Evolutionary conservation across 2,329 filamentous ascomycete species (phyloP).

Genomic region (Aspergillus niger): DNA sequence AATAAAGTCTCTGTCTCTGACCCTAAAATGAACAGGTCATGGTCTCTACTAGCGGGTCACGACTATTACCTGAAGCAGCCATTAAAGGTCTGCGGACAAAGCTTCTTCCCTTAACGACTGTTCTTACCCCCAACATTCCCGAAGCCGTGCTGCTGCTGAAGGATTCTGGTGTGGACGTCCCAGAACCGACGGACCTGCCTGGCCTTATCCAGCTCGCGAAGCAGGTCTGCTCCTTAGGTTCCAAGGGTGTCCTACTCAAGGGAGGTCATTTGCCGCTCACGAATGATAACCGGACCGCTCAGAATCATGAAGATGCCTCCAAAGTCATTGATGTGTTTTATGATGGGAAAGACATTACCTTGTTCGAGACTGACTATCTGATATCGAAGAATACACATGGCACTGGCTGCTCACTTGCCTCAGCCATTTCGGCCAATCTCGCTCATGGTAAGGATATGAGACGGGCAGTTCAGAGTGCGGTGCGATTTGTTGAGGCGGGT

Average conservation of each 20-base stretch:
- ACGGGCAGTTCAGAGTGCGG: constrained; percentile 57
- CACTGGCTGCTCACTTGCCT: constrained; percentile 91
- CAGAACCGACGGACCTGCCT: constrained; percentile 58
- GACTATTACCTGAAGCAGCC: constrained; percentile 48
- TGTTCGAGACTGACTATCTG: constrained; percentile 71
- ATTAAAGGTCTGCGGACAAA: constrained; percentile 42
- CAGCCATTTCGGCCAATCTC: constrained; percentile 66
- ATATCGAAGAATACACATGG: constrained; percentile 83
- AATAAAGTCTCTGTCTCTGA: constrained; percentile 13
- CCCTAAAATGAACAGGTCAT: constrained; percentile 67
- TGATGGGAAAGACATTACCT: constrained; percentile 59
- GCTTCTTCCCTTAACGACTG: constrained; percentile 47
- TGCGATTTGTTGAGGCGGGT: constrained; percentile 62
- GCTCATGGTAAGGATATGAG: constrained; percentile 52
- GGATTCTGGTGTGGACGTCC: constrained; percentile 38
- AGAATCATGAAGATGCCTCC: constrained; percentile 59
- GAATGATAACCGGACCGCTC: constrained; percentile 61
- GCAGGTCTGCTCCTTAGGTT: constrained; percentile 67
- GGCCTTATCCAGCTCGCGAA: constrained; percentile 71
- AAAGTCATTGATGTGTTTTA: constrained; percentile 77
- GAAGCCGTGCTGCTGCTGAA: constrained; percentile 50
- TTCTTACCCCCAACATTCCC: constrained; percentile 53
- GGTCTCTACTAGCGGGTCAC: constrained; percentile 61
- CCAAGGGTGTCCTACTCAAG: constrained; percentile 81
- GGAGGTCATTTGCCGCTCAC: constrained; percentile 85